Percentiles rank a stretch among this genome's conserved stretches.
phyloP scores from a whole-genome alignment of 2,329 filamentous ascomycete genomes.

The Nothophoma quercina region DNA sequence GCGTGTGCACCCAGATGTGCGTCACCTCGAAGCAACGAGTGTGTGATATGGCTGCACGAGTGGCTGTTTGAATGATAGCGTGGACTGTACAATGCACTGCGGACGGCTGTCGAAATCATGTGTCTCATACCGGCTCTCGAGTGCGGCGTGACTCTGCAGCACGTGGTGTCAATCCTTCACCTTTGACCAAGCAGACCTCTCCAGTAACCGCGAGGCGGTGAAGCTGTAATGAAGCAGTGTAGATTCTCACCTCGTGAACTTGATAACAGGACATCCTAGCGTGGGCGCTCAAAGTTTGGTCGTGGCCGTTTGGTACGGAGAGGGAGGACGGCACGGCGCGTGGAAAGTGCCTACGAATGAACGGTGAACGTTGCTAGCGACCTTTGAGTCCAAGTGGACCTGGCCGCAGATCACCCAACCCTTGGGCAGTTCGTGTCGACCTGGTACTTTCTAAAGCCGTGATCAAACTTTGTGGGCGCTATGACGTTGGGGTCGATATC shows the following conservation, averaged over 20 bases:
- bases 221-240: conserved; percentile 4
- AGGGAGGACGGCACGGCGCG: conserved; percentile 44
- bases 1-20: not conserved
- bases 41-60: conserved; percentile 1
- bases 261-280: not conserved
- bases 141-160: not conserved
- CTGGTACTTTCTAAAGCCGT: not conserved
- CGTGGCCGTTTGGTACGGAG: conserved; percentile 27
- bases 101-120: not conserved
- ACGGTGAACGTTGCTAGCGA: conserved; percentile 12
- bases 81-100: not conserved
- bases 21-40: not conserved
- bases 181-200: conserved; percentile 10
- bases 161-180: not conserved
- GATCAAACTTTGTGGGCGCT: not conserved
- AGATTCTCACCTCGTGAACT: not conserved
- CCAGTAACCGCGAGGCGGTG: conserved; percentile 25
- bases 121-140: not conserved
- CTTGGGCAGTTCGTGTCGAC: conserved; percentile 5
- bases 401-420: conserved; percentile 26
- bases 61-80: not conserved
- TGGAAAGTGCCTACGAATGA: conserved; percentile 36
- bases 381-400: conserved; percentile 31
- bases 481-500: not conserved
- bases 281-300: conserved; percentile 16